Percentiles rank a stretch among this genome's conserved stretches.
phyloP scores from a whole-genome alignment of 108 stramenopile genomes.

The Asterionellopsis glacialis region DNA sequence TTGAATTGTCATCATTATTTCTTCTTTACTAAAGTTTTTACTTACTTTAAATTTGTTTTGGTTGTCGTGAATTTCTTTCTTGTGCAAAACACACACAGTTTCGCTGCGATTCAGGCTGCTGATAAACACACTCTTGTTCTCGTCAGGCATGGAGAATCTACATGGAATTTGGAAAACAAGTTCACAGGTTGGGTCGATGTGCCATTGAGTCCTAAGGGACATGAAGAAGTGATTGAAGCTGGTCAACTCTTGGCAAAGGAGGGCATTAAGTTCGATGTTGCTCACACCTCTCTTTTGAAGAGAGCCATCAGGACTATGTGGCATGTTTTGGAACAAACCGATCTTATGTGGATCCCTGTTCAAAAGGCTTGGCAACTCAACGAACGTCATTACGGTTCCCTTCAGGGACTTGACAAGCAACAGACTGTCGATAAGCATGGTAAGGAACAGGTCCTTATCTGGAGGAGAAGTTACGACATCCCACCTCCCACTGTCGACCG shows the following conservation, averaged over 20 bases:
- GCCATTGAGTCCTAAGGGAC: constrained; percentile 87
- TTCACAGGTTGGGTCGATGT: constrained; percentile 98
- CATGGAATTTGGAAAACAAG: constrained; percentile 95
- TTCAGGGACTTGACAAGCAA: constrained; percentile 91
- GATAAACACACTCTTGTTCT: constrained; percentile 67
- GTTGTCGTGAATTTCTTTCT: too few species aligned
- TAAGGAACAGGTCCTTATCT: constrained; percentile 86
- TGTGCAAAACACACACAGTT: constrained; percentile 5
- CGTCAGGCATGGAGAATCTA: constrained; percentile 94
- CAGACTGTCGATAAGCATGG: constrained; percentile 92
- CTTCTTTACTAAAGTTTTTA: too few species aligned
- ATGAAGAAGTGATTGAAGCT: constrained; percentile 82
- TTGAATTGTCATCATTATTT: too few species aligned
- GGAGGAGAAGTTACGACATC: constrained; percentile 89
- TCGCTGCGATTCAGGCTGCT: constrained; percentile 29
- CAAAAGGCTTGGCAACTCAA: constrained; percentile 87
- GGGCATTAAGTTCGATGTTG: constrained; percentile 69
- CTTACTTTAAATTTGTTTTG: too few species aligned
- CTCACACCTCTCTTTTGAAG: constrained; percentile 85
- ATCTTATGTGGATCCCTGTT: constrained; percentile 76
- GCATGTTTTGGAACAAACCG: constrained; percentile 81
- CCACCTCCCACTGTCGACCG: constrained; percentile 79
- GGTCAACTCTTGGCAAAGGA: constrained; percentile 62
- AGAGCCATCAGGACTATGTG: constrained; percentile 85
- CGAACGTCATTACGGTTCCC: constrained; percentile 88